phyloP scores from a whole-genome alignment of 2,329 filamentous ascomycete species.

The Fusarium oxysporum region DNA sequence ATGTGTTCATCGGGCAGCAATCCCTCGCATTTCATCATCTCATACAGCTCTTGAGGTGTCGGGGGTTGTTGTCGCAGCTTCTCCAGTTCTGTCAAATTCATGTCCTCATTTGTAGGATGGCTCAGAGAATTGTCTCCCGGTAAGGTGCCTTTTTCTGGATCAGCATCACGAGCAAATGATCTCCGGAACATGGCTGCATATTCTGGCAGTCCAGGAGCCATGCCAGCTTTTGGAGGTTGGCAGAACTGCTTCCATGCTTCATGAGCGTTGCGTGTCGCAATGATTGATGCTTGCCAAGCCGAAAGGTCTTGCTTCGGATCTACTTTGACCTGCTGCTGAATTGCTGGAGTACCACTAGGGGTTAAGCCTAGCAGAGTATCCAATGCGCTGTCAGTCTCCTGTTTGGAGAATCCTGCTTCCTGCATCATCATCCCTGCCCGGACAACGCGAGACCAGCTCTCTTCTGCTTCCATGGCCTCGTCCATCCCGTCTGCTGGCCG shows the following conservation, averaged over 20 bases:
- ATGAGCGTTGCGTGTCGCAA: slow-evolving; percentile 68
- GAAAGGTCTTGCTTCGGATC: slow-evolving; percentile 32
- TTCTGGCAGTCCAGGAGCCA: slow-evolving; percentile 56
- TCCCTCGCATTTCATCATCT: slow-evolving; percentile 64
- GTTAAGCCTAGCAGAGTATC: slow-evolving; percentile 65
- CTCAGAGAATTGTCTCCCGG: slow-evolving; percentile 72
- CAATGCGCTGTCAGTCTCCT: slow-evolving; percentile 60
- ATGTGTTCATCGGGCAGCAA: slow-evolving; percentile 62
- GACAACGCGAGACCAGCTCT: slow-evolving; percentile 65
- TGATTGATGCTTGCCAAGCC: slow-evolving; percentile 67
- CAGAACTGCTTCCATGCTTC: slow-evolving; percentile 70
- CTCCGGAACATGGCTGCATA: slow-evolving; percentile 73
- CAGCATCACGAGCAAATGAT: slow-evolving; percentile 54
- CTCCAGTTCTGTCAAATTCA: slow-evolving; percentile 73
- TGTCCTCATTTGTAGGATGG: slow-evolving; percentile 49
- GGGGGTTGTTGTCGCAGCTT: slow-evolving; percentile 72
- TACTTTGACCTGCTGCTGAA: slow-evolving; percentile 58
- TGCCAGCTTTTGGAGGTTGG: slow-evolving; percentile 49
- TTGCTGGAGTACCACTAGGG: slow-evolving; percentile 64
- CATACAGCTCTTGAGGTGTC: slow-evolving; percentile 67
- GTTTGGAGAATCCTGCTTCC: slow-evolving; percentile 66
- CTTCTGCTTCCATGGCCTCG: slow-evolving; percentile 62
- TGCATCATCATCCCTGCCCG: slow-evolving; percentile 65
- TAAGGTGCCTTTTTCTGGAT: slow-evolving; percentile 48
- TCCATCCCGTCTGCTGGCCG: slow-evolving; percentile 69